Evolutionary conservation across 495 filamentous ascomycete genomes (phyloP).

Genomic region (Copromyces sp.): DNA sequence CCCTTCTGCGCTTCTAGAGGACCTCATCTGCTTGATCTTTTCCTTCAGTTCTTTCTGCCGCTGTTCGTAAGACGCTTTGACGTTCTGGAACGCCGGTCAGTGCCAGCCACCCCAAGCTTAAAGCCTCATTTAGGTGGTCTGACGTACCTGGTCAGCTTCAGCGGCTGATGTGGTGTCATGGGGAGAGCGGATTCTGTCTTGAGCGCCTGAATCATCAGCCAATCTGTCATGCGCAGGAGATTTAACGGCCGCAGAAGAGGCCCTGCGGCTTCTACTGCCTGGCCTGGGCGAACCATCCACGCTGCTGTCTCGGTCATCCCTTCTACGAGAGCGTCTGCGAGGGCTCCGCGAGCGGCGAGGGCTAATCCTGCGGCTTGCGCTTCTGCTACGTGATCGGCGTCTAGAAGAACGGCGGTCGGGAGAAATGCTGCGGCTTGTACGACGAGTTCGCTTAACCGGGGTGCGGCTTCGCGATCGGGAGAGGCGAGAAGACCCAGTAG

Average conservation of each 20-base stretch:
- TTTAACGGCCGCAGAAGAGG: constrained; percentile 41
- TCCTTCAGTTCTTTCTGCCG: constrained; percentile 59
- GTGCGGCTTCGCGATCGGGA: constrained; percentile 30
- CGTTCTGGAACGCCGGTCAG: neutral
- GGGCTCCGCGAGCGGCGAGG: constrained; percentile 10
- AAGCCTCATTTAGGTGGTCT: constrained; percentile 10
- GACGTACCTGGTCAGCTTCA: constrained; percentile 30
- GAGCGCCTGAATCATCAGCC: constrained; percentile 56
- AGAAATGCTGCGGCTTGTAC: constrained; percentile 33
- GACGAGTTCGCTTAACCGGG: constrained; percentile 31
- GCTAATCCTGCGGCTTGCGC: constrained; percentile 31
- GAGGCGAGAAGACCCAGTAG: constrained; percentile 20
- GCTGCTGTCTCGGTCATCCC: neutral
- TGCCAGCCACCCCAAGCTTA: neutral
- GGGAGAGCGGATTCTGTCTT: constrained; percentile 37
- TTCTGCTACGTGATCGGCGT: constrained; percentile 30
- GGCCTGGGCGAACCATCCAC: constrained; percentile 12
- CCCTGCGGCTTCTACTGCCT: constrained; percentile 24
- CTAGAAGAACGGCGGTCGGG: constrained; percentile 13
- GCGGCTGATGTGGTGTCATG: constrained; percentile 20
- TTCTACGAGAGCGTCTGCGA: neutral
- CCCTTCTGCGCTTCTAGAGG: constrained; percentile 36
- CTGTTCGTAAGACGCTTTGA: constrained; percentile 42
- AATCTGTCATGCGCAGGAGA: constrained; percentile 39
- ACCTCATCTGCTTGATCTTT: constrained; percentile 55